Base-by-base conservation (phyloP, 768 basidiomycete genomes). In the Termitomyces sp. region DNA sequence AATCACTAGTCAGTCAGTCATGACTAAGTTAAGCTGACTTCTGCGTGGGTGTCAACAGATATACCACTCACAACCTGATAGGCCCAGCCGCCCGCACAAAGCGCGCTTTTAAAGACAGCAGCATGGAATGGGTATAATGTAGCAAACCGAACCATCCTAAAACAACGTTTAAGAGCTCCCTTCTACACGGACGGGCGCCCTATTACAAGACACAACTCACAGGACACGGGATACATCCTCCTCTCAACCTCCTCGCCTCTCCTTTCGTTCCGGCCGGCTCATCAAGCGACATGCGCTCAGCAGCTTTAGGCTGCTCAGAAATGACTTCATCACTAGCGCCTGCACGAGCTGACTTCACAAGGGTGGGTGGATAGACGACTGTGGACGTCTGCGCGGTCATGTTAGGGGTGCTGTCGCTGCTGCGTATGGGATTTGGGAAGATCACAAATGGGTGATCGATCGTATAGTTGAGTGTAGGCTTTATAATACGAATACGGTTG, bases 61-160 rank as follows among this genome's bases (percentile, higher is more conserved):
- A 34, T 11, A n/a, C 17, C 8, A 39, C 25, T 51, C 10, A 50
- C 49, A 11, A 28, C 6, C 0, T 6, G 17, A n/a, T 9, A 4
- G 17, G 2, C 14, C 3, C 14, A 8, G 7, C 16, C 34, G 19
- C 19, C n/a, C 34, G 9, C 23, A 4, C 25, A 17, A 44, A 25
- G 23, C 9, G 14, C 7, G 5, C 23, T 23, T 6, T 12, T 39
- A 57, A 3, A 35, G 50, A 40, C 57, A 61, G 39, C 57, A 61
- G 47, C 60, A 61, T 4, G 60, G 60, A 25, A 61, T 53, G 0
- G 60, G 60, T 19, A 61, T 61, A 40, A 61, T 61, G 30, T 55
- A 61, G 17, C 60, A 61, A 12, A 56, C 16, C 7, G 57, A 56
- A 1, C 60, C 60, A 35, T 56, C 54, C 60, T 61, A 42, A 3